Evolutionary conservation across 306 rosid species (phyloP).

Genomic region (Trichosanthes cucumerina): DNA sequence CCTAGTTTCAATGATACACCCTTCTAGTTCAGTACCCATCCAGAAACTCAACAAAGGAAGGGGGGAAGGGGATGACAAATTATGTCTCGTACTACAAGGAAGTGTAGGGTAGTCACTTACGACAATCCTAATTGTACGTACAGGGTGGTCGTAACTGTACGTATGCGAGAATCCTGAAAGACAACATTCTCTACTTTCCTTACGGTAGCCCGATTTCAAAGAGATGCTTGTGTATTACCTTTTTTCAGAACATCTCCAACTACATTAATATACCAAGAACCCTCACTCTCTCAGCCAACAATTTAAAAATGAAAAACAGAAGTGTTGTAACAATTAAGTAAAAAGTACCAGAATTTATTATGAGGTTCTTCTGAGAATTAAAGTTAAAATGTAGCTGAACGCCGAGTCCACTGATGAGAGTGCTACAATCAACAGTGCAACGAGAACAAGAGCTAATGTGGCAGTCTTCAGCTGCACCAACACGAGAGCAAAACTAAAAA

Average conservation of each 20-base stretch:
- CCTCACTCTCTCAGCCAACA: neutral
- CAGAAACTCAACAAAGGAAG: neutral
- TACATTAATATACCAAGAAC: neutral
- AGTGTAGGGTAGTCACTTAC: neutral
- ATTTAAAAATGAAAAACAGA: neutral
- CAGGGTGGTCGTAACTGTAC: neutral
- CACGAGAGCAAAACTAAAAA: constrained; percentile 1
- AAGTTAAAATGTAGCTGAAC: constrained; percentile 52
- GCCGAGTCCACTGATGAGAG: constrained; percentile 70
- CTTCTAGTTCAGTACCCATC: neutral
- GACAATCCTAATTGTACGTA: neutral
- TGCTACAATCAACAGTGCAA: constrained; percentile 62
- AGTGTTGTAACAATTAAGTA: neutral
- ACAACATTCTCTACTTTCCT: neutral
- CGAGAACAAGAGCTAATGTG: constrained; percentile 60
- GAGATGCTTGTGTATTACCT: neutral
- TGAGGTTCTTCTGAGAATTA: constrained; percentile 39
- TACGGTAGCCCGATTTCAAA: neutral
- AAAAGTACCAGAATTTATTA: constrained; percentile 1
- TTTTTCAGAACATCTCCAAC: neutral
- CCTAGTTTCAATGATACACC: neutral
- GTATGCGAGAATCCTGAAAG: neutral
- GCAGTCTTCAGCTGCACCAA: constrained; percentile 78
- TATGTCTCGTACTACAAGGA: neutral
- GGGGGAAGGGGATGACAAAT: neutral